Evolutionary conservation across 768 basidiomycete species (phyloP).

Genomic region (Clitopilus hobsonii): DNA sequence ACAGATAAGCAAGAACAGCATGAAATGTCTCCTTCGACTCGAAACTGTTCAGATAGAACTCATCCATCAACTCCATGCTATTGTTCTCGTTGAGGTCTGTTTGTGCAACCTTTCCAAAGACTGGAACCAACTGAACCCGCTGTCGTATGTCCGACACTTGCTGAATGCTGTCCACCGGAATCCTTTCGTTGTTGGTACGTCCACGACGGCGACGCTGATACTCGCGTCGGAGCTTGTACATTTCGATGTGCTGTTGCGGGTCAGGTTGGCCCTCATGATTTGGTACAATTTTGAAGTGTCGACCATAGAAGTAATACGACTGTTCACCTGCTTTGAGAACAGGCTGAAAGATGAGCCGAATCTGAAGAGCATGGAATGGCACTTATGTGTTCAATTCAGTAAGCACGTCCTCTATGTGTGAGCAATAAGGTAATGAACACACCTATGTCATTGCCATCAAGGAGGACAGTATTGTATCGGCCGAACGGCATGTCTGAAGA

Average conservation of each 20-base stretch:
- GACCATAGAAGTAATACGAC: not conserved
- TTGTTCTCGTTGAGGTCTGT: not conserved
- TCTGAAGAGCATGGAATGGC: not conserved
- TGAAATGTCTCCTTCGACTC: not conserved
- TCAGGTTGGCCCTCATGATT: not conserved
- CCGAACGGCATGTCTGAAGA: not conserved
- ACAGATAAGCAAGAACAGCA: not conserved
- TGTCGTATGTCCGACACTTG: not conserved
- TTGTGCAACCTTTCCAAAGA: not conserved
- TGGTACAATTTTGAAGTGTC: not conserved
- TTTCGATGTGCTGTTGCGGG: not conserved
- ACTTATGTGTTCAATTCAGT: not conserved
- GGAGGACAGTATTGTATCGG: constrained; percentile 1
- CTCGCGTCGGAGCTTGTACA: not conserved
- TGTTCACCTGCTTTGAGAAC: not conserved
- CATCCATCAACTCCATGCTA: not conserved
- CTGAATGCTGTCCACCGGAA: not conserved
- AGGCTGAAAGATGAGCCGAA: not conserved
- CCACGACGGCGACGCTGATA: too few relatives aligned
- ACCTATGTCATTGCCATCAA: not conserved
- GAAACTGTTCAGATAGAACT: not conserved
- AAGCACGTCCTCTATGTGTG: not conserved
- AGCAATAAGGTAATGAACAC: too few relatives aligned
- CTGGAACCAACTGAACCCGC: not conserved
- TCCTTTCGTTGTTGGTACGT: not conserved